Evolutionary conservation across 305 asterid genomes (phyloP).

Genomic region (Striga hermonthica): DNA sequence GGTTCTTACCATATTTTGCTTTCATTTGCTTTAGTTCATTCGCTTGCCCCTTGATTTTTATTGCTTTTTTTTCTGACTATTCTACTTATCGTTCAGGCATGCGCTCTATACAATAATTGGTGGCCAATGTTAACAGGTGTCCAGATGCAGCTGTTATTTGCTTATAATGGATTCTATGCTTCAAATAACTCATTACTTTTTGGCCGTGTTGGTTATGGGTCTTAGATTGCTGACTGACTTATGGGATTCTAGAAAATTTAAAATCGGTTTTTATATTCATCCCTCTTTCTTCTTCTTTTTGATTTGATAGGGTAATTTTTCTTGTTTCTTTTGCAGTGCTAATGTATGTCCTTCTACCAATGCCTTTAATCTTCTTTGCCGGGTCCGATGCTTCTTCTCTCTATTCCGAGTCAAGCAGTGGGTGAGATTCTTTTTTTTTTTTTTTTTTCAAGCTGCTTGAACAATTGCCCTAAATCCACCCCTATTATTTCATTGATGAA

Average conservation of each 20-base stretch:
- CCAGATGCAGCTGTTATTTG: slow-evolving; percentile 20
- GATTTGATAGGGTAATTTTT: not conserved
- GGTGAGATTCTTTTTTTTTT: slow-evolving; percentile 40
- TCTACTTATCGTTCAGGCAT: slow-evolving; percentile 60
- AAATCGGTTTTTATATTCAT: slow-evolving; percentile 15
- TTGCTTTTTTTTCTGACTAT: slow-evolving; percentile 29
- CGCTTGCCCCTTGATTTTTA: slow-evolving; percentile 25
- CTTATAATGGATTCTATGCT: slow-evolving; percentile 6
- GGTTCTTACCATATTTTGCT: slow-evolving; percentile 39
- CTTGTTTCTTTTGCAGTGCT: slow-evolving; percentile 49
- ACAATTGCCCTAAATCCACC: not conserved
- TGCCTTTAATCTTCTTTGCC: slow-evolving; percentile 87
- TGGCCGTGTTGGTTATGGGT: too few species aligned
- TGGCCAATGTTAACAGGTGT: slow-evolving; percentile 98
- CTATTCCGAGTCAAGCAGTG: slow-evolving; percentile 58
- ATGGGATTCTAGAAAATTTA: slow-evolving; percentile 14
- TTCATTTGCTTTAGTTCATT: slow-evolving; percentile 16
- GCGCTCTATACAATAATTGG: slow-evolving; percentile 89
- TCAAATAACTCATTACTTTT: too few species aligned
- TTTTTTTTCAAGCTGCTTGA: not conserved
- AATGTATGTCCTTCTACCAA: slow-evolving; percentile 86
- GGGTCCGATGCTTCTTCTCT: slow-evolving; percentile 68
- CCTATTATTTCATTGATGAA: not conserved
- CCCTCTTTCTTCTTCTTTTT: too few species aligned
- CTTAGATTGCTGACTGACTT: not conserved